Percentiles rank a stretch among this genome's conserved stretches.
These are phyloP conservation scores for Plasmodium vivax DNA, from an alignment of 169 alveolate genomes.

Conservation along the genomic window DNA sequence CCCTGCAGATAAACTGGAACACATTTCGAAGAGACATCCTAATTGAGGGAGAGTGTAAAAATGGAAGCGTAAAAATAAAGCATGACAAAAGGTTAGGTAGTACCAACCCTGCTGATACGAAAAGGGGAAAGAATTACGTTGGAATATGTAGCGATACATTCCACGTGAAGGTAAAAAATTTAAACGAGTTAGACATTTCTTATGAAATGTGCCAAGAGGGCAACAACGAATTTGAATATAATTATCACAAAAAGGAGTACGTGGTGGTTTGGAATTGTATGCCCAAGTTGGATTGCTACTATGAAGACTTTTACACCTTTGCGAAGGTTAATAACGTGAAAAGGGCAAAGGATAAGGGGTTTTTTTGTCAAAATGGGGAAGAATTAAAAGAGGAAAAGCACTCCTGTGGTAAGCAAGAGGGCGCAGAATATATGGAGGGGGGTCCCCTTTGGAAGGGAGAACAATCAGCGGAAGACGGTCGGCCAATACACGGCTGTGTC, in stretches of 20 bases:
- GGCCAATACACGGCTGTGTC: conserved; percentile 20
- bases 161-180: conserved; percentile 28
- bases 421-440: not conserved
- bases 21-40: conserved; percentile 5
- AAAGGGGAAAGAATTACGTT: conserved; percentile 6
- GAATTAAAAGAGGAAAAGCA: not conserved
- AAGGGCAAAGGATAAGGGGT: not conserved
- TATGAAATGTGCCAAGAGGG: conserved; percentile 6
- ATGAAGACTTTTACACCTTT: conserved; percentile 43
- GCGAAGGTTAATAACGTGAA: conserved; percentile 29
- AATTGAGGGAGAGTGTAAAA: conserved; percentile 56
- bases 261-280: conserved; percentile 7
- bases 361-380: not conserved
- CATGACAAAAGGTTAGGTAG: conserved; percentile 11
- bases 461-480: not conserved
- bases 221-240: conserved; percentile 31
- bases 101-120: not conserved
- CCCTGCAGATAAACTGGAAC: conserved; percentile 37
- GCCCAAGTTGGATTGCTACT: conserved; percentile 24
- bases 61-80: conserved; percentile 15
- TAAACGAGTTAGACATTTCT: conserved; percentile 45
- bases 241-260: conserved; percentile 26
- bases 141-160: conserved; percentile 47
- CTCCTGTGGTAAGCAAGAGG: not conserved
- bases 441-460: not conserved